Evolutionary conservation across 73 alveolate genomes (phyloP).

Genomic region (Paramecium pentaurelia): DNA sequence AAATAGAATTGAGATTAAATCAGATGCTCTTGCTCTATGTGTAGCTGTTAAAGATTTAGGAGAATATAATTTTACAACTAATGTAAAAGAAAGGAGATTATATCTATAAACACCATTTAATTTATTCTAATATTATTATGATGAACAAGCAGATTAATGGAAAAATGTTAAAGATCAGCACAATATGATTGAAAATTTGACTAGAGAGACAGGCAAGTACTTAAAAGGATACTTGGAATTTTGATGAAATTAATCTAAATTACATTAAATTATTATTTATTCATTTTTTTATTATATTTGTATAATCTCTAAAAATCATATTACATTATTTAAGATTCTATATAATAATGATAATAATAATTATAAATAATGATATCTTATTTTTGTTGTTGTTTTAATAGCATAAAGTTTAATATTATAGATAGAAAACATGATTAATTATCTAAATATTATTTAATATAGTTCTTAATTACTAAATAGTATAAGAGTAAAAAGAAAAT

Average conservation of each 20-base stretch:
- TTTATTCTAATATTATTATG: constrained; percentile 20
- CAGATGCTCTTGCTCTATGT: neutral
- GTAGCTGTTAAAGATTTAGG: neutral
- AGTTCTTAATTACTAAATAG: too few species aligned
- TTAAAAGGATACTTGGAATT: constrained; percentile 52
- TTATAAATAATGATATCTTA: too few species aligned
- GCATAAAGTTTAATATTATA: too few species aligned
- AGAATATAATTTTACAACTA: neutral
- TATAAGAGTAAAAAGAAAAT: too few species aligned
- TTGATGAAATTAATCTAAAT: neutral
- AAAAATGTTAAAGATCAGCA: constrained; percentile 38
- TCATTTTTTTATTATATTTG: neutral
- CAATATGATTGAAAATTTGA: constrained; percentile 15
- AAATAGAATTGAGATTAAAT: neutral
- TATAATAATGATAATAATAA: too few species aligned
- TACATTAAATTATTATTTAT: neutral
- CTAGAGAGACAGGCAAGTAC: constrained; percentile 48
- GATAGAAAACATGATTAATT: too few species aligned
- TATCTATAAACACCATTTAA: neutral
- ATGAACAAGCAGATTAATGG: constrained; percentile 36
- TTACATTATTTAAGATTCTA: too few species aligned
- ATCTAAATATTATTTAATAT: too few species aligned
- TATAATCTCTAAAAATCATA: too few species aligned
- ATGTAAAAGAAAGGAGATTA: neutral
- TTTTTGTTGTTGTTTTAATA: too few species aligned